Percentiles rank a stretch among this genome's conserved stretches.
Evolutionary conservation across 2,329 filamentous ascomycete genomes (phyloP).

Genomic region (Rhexocercosporidium sp.): DNA sequence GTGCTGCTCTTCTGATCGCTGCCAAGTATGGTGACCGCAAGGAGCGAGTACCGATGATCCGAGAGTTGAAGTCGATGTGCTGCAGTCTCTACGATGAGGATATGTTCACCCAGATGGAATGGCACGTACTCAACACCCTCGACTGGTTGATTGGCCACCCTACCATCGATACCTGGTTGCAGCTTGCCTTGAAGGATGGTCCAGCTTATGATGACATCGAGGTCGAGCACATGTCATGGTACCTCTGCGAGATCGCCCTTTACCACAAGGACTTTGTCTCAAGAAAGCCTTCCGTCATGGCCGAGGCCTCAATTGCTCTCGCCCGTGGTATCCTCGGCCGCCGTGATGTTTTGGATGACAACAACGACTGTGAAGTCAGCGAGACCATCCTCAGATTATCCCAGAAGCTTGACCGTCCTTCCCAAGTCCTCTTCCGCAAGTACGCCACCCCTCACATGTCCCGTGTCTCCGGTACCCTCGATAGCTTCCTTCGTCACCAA

Average conservation of each 20-base stretch:
- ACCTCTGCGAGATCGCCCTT: constrained; percentile 92
- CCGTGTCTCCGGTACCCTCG: constrained; percentile 66
- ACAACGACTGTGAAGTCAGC: constrained; percentile 74
- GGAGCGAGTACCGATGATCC: constrained; percentile 95
- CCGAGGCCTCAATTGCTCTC: constrained; percentile 83
- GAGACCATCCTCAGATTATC: constrained; percentile 59
- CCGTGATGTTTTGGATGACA: constrained; percentile 72
- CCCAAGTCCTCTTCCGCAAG: constrained; percentile 70
- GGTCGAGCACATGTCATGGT: constrained; percentile 92
- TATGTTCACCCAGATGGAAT: constrained; percentile 99
- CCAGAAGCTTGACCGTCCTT: constrained; percentile 70
- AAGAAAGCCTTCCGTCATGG: constrained; percentile 87
- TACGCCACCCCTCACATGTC: constrained; percentile 71
- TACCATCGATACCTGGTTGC: constrained; percentile 91
- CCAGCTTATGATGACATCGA: constrained; percentile 76
- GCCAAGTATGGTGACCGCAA: constrained; percentile 99
- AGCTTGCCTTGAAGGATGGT: constrained; percentile 80
- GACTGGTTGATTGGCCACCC: constrained; percentile 97
- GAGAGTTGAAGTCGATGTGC: constrained; percentile 98
- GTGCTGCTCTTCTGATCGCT: constrained; percentile 92
- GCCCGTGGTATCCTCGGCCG: constrained; percentile 85
- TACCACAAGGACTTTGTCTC: constrained; percentile 98
- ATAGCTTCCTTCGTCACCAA: constrained; percentile 69
- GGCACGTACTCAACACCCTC: constrained; percentile 97
- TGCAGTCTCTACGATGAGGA: constrained; percentile 97